A percentile compares a stretch with the other conserved stretches of the same genome.
Evolutionary conservation across 2,329 filamentous ascomycete genomes (phyloP).

Genomic region (Periconia macrospinosa): DNA sequence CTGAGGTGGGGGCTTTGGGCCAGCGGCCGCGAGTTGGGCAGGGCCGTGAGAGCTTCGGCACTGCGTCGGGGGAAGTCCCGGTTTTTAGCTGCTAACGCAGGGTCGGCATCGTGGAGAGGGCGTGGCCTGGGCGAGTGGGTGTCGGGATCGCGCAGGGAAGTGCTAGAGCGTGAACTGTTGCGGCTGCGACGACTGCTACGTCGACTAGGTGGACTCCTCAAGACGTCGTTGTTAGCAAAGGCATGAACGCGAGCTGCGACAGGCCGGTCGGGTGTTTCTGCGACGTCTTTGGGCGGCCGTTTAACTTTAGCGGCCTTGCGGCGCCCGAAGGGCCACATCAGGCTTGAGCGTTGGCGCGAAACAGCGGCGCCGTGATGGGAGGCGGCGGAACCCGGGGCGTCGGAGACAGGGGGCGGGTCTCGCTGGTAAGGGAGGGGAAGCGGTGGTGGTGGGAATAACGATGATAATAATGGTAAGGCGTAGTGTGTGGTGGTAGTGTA

Average conservation of each 20-base stretch:
- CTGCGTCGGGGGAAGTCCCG: conserved; percentile 22
- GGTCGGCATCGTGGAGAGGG: conserved; percentile 15
- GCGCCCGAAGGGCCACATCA: conserved; percentile 80
- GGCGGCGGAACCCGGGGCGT: not conserved
- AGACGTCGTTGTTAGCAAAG: conserved; percentile 24
- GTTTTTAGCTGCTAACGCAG: conserved; percentile 17
- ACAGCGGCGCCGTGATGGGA: conserved; percentile 1
- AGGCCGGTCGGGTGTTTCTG: conserved; percentile 43
- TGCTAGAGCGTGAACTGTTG: conserved; percentile 35
- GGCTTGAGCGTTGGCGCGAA: conserved; percentile 59
- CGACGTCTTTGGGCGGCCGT: conserved; percentile 47
- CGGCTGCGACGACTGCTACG: conserved; percentile 34
- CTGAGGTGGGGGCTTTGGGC: conserved; percentile 53
- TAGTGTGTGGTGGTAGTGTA: no score
- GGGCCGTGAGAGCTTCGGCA: conserved; percentile 52
- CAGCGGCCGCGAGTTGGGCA: conserved; percentile 45
- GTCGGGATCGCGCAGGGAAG: conserved; percentile 34
- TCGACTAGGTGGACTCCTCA: conserved; percentile 22
- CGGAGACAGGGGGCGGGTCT: not conserved
- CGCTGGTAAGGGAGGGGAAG: not conserved
- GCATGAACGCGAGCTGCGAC: conserved; percentile 49
- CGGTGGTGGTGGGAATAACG: no score
- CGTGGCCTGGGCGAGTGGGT: conserved; percentile 24
- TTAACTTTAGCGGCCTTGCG: conserved; percentile 62
- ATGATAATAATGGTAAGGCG: no score